Conservation (phyloP, 2,329 filamentous ascomycete genomes). For the Colletotrichum musae region DNA sequence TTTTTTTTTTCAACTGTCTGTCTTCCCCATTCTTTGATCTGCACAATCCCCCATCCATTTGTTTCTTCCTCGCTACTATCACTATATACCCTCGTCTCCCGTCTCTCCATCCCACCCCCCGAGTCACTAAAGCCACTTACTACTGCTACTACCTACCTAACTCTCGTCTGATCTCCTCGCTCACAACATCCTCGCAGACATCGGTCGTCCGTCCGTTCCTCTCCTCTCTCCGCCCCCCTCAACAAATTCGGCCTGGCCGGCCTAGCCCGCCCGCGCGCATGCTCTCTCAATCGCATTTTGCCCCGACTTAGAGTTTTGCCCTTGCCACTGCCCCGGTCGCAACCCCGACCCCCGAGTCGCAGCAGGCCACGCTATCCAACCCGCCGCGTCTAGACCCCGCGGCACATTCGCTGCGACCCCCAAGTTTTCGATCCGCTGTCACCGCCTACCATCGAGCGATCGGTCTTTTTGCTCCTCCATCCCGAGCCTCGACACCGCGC, state of each 20-base stretch:
- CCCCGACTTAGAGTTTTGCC: conserved; percentile 39
- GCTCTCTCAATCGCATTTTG: conserved; percentile 12
- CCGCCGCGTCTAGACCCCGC: conserved; percentile 35
- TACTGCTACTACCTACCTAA: too few species aligned
- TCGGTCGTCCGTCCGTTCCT: background rate
- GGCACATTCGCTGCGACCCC: conserved; percentile 23
- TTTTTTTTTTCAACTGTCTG: background rate
- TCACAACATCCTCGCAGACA: conserved; percentile 12
- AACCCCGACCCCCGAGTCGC: conserved; percentile 34
- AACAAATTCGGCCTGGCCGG: conserved; percentile 38
- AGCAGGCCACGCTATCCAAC: conserved; percentile 35
- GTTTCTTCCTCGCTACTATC: background rate
- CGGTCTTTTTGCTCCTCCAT: conserved; percentile 8
- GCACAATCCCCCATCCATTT: background rate
- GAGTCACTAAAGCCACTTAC: too few species aligned
- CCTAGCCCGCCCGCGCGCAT: conserved; percentile 32
- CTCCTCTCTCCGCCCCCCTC: background rate
- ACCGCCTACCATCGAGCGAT: conserved; percentile 27
- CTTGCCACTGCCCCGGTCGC: conserved; percentile 40
- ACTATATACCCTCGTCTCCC: background rate
- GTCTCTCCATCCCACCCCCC: background rate
- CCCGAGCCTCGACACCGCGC: background rate
- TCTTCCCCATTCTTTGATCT: background rate
- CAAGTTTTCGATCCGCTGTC: conserved; percentile 33
- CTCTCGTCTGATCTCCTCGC: background rate